Base-by-base conservation (phyloP, 495 filamentous ascomycete genomes). In the Tuber melanosporum region DNA sequence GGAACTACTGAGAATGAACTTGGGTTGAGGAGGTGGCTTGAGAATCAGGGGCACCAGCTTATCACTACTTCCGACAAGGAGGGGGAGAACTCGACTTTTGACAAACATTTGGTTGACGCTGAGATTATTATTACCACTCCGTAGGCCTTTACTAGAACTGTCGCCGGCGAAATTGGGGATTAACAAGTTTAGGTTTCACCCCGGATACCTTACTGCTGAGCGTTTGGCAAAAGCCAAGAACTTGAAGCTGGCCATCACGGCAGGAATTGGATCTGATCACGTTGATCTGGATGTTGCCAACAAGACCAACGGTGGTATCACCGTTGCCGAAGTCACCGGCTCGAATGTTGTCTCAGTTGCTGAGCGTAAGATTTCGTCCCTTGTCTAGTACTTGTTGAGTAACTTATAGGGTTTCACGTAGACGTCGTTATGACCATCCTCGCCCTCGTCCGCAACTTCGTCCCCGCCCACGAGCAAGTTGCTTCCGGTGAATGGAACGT, bases 51-150 rank as follows among this genome's bases (percentile, higher is more conserved):
- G 83, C 95, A 99, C 89, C 95, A 92, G 44, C 89, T 99, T 73
- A 91, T 99, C 76, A 99, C 95, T 80, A 99, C 95, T 75, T 97
- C 94, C 76, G 93, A 97, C 87, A 99, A 99, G 88, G 95, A 97
- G 79, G 93, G 95, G 76, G 91, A 92, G 86, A 89, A 93, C 89
- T 98, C 95, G 73, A 92, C 87, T 77, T 98, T 99, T 84, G 95
- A 99, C 86, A 88, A 93, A 87, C 93, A 99, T 86, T 88, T 99
- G 41, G 94, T 95, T 71, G 95, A 99, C 84, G 93, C 95, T 76
- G 95, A 99, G 85, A 89, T 99, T 85, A 98, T 99, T 89, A 98
- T 99, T 87, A 99, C 95, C 80, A 99, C 95, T 72, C 95, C 95
- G 93, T 97, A 87, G 82, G 93, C 88, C 44, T 41, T 73, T 71